Evolutionary conservation across 1,139 yeast genomes (phyloP), one percentile per base, ranked within the genome.

Genomic region (Hyphopichia buzzinii): DNA sequence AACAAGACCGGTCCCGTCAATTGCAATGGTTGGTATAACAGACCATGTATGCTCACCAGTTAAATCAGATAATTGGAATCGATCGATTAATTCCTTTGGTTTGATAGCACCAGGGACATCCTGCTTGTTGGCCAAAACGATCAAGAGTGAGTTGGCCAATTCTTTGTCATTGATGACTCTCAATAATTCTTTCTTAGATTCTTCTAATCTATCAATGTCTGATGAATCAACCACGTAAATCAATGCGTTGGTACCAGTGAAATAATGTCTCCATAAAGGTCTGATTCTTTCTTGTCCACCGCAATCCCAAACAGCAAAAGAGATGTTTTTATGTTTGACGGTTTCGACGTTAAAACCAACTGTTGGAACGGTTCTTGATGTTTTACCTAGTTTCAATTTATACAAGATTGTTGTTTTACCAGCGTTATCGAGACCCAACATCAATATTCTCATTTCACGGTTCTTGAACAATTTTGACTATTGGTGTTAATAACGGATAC

Each of bases 261-360:
- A 88, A 62, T 89, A 90, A 57, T 89, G 96, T 60, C 97, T 79
- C 97, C 97, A 89, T 37, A 89, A 70, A 0, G 95, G 95, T 53
- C 96, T 75, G 48, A 87, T 79, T 59, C 95, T 73, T 52, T 87
- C 95, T 64, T 88, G 96, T 58, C 96, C 97, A 64, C 96, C 97
- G 40, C 94, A 94, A 61, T 89, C 97, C 97, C 97, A 90, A 48
- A 92, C 94, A 43, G 92, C 92, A 71, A 89, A 88, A 41, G 86
- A 81, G 42, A 89, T 82, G 59, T 87, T 87, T 59, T 84, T 86
- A 60, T 84, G 90, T 42, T 85, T 81, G 48, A 90, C 89, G 7
- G 96, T 87, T 62, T 90, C 97, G 39, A 89, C 96, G 61, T 89
- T 89, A 66, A 87, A 90, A 2, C 96, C 97, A 19, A 89, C 96